These are phyloP conservation scores for Solanum megistacrolobum DNA, from an alignment of 257 asterid species.

Conservation along the genomic window DNA sequence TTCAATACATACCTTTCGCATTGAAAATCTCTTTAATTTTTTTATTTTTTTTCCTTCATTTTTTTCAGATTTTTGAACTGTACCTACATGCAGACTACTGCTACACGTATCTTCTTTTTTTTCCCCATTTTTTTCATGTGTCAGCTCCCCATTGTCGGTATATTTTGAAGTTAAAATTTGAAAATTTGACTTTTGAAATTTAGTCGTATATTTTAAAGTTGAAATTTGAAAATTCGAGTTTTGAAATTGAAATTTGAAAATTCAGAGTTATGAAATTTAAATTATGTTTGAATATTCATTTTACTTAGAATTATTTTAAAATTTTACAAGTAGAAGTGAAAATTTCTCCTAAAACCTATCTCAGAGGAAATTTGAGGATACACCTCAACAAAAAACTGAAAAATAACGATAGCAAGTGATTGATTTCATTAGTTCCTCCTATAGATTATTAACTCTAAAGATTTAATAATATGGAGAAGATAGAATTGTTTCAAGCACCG, in stretches of 20 bases:
- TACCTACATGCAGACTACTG: neutral
- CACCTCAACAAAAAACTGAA: too few species aligned
- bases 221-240: neutral
- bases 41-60: neutral
- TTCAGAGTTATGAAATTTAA: too few species aligned
- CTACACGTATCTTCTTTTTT: neutral
- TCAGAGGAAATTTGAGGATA: neutral
- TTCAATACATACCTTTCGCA: neutral
- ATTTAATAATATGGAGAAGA: neutral
- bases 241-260: neutral
- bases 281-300: too few species aligned
- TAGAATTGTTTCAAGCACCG: neutral
- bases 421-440: neutral
- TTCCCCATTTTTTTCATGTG: neutral
- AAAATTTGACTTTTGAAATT: neutral
- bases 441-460: neutral
- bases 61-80: neutral
- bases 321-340: neutral
- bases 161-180: neutral
- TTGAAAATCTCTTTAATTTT: neutral
- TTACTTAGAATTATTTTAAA: too few species aligned
- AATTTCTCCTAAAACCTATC: neutral
- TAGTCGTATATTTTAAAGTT: fast-evolving
- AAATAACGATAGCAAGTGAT: neutral
- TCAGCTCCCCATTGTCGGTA: neutral